A percentile compares a stretch with the other conserved stretches of the same genome.
phyloP scores from a whole-genome alignment of 2,329 filamentous ascomycete species.

The Colletotrichum sp. region DNA sequence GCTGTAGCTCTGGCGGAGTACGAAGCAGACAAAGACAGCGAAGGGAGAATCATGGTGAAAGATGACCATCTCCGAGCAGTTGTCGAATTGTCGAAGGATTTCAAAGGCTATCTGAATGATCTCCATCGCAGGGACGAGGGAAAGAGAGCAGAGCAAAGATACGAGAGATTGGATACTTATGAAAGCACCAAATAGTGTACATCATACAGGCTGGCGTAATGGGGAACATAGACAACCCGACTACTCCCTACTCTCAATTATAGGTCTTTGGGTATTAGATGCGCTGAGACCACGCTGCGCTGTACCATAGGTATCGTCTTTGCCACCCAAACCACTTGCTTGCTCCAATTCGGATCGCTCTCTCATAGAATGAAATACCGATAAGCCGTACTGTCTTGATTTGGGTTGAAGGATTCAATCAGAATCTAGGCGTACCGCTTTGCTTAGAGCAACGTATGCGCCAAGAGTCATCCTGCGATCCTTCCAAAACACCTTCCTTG shows the following conservation, averaged over 20 bases:
- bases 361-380: too few relatives aligned
- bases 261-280: too few relatives aligned
- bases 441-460: too few relatives aligned
- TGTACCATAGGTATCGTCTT: too few relatives aligned
- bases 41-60: constrained; percentile 21
- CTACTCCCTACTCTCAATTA: too few relatives aligned
- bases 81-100: constrained; percentile 21
- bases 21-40: constrained; percentile 10
- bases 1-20: constrained; percentile 31
- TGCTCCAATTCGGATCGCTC: too few relatives aligned
- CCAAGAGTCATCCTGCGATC: constrained; percentile 5
- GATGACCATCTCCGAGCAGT: constrained; percentile 22
- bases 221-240: too few relatives aligned
- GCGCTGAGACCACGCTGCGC: too few relatives aligned
- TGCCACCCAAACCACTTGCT: too few relatives aligned
- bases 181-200: fast-evolving
- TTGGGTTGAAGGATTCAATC: neutral
- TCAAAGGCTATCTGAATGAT: constrained; percentile 21
- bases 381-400: too few relatives aligned
- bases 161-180: neutral
- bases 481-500: constrained; percentile 13
- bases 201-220: too few relatives aligned
- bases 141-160: neutral
- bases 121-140: neutral
- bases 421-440: neutral